Percentiles rank a stretch among this genome's conserved stretches.
Evolutionary conservation across 2,329 filamentous ascomycete species (phyloP).

Genomic region (Penicillium sp.): DNA sequence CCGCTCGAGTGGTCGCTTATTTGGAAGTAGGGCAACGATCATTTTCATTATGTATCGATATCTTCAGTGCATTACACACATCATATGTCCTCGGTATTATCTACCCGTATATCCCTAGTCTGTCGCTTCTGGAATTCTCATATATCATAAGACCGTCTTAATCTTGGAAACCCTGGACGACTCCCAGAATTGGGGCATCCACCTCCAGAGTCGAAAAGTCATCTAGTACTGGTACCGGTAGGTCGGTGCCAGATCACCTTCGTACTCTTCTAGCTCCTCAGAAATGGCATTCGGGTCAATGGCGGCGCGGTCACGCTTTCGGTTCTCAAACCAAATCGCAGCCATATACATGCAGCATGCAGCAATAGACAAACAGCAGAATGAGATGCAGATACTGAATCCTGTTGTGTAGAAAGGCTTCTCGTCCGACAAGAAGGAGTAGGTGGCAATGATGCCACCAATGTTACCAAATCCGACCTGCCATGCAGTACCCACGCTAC

Average conservation of each 20-base stretch:
- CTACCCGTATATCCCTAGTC: background rate
- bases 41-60: background rate
- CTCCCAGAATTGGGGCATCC: background rate
- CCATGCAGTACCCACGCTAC: slow-evolving; percentile 68
- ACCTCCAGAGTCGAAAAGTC: background rate
- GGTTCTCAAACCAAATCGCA: slow-evolving; percentile 39
- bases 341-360: slow-evolving; percentile 40
- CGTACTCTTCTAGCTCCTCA: slow-evolving; percentile 32
- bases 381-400: slow-evolving; percentile 72
- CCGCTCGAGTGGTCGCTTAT: slow-evolving; percentile 3
- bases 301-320: slow-evolving; percentile 33
- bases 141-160: background rate
- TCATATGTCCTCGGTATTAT: background rate
- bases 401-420: slow-evolving; percentile 64
- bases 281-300: slow-evolving; percentile 22
- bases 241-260: slow-evolving; percentile 42
- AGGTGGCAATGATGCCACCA: slow-evolving; percentile 73
- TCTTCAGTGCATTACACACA: background rate
- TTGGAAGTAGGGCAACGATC: background rate
- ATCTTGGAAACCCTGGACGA: background rate
- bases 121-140: background rate
- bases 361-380: slow-evolving; percentile 63
- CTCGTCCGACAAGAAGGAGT: slow-evolving; percentile 62
- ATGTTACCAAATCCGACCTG: slow-evolving; percentile 75
- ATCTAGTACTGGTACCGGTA: slow-evolving; percentile 40